Percentiles rank a stretch among this genome's conserved stretches.
Conservation (phyloP, 2,329 filamentous ascomycete genomes). For the Onygenales sp. region DNA sequence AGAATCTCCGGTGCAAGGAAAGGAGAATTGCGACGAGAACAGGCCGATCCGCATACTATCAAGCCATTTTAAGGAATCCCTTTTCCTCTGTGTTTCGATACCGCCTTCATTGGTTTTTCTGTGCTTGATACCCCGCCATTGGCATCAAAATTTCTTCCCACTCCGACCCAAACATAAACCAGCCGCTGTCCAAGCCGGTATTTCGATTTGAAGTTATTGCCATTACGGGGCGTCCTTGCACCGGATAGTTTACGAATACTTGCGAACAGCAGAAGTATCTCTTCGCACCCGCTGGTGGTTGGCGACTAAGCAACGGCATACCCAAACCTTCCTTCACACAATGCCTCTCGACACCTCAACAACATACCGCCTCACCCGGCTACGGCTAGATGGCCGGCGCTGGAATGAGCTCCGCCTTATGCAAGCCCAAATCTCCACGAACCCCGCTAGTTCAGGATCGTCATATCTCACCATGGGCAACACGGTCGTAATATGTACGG, state of each 20-base stretch:
- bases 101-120: too few relatives aligned
- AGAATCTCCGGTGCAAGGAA: too few relatives aligned
- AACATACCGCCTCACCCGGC: constrained; percentile 76
- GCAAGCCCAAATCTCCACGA: constrained; percentile 81
- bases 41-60: neutral
- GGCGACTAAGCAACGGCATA: neutral
- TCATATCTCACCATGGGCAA: constrained; percentile 95
- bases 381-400: constrained; percentile 72
- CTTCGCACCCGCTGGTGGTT: neutral
- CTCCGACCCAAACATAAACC: too few relatives aligned
- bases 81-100: neutral
- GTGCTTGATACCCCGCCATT: too few relatives aligned
- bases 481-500: constrained; percentile 90
- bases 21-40: neutral
- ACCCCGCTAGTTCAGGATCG: constrained; percentile 84
- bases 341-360: constrained; percentile 96
- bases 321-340: constrained; percentile 8
- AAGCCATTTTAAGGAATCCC: neutral
- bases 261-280: too few relatives aligned
- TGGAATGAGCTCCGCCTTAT: constrained; percentile 95
- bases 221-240: too few relatives aligned
- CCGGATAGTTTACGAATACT: neutral
- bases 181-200: too few relatives aligned
- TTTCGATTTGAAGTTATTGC: too few relatives aligned
- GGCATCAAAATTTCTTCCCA: too few relatives aligned